Evolutionary conservation across 2,329 filamentous ascomycete species (phyloP).

Genomic region (Metarhizium sp.): DNA sequence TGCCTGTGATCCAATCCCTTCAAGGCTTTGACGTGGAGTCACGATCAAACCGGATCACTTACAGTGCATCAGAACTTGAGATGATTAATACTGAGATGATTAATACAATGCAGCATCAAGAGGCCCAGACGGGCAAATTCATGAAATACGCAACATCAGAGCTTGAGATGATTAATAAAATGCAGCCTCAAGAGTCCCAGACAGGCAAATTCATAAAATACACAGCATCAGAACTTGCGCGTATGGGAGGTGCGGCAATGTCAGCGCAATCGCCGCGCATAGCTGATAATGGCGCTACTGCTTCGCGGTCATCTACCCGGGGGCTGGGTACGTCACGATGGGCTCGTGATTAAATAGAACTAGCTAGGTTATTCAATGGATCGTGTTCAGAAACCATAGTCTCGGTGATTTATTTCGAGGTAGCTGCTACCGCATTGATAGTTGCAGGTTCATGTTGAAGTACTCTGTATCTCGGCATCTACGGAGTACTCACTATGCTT

Average conservation of each 20-base stretch:
- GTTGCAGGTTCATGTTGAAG: too few relatives aligned
- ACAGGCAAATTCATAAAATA: background rate
- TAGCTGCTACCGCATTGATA: too few relatives aligned
- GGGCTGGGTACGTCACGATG: slow-evolving; percentile 11
- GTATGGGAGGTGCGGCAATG: background rate
- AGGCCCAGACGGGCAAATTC: background rate
- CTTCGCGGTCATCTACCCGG: background rate
- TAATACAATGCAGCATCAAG: background rate
- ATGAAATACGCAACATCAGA: background rate
- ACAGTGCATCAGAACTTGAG: slow-evolving; percentile 2
- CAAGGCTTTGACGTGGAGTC: background rate
- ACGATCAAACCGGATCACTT: background rate
- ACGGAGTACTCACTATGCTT: too few relatives aligned
- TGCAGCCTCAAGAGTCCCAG: background rate
- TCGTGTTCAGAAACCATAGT: background rate
- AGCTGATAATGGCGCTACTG: background rate
- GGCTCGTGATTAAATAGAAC: slow-evolving; percentile 5
- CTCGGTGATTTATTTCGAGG: background rate
- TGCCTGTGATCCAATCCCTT: background rate
- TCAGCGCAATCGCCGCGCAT: background rate
- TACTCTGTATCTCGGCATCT: too few relatives aligned
- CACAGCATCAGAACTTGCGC: slow-evolving; percentile 1
- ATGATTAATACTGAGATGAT: background rate
- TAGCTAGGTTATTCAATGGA: background rate
- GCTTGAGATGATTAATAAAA: background rate